Base-by-base conservation (phyloP, 257 asterid species). In the Solanum sejunctum region DNA sequence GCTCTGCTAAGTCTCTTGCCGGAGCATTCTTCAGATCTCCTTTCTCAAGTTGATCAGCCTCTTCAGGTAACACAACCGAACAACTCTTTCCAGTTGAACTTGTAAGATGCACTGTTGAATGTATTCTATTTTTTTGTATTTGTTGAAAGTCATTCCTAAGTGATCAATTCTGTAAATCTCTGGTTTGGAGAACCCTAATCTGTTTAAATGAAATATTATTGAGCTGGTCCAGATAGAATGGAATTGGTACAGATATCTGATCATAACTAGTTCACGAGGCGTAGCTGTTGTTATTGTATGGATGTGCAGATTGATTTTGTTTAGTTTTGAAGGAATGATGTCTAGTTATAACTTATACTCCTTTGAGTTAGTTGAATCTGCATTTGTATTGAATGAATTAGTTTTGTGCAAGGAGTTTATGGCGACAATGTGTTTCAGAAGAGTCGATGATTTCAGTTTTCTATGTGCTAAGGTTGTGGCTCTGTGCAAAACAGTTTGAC, bases 31-130 rank as follows among this genome's bases (percentile, higher is more conserved):
- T 91, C 98, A 61, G 98, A 95, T 97, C 99, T 97, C 85, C 98
- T 95, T 87, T 97, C 98, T 84, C 98, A 97, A 92, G 92, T 94
- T 84, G 98, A 95, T 83, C 99, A 97, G 86, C 99, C 98, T 80
- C 96, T 97, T 75, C 98, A 95, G 99, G 99, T 96, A 18, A 60
- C 32, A 55, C 84, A 13, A 7, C 43, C 78, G 17, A 69, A 45
- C 2, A 13, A n/a, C 41, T 41, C 77, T 10, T 82, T 52, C 39
- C 57, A 26, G 26, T 52, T n/a, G 5, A 43, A 11, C 23, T 20
- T 45, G 23, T 39, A 83, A 15, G 3, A 69, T 11, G 60, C 69
- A 80, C 66, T 43, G 58, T 61, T 72, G 57, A 41, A 11, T 45
- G 26, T 75, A 1, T 45, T 71, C 18, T 60, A 3, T 36, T 5